These are phyloP conservation scores for Chytriomyces confervae DNA, from an alignment of 192 early-diverging fungal genomes.

Conservation along the genomic window DNA sequence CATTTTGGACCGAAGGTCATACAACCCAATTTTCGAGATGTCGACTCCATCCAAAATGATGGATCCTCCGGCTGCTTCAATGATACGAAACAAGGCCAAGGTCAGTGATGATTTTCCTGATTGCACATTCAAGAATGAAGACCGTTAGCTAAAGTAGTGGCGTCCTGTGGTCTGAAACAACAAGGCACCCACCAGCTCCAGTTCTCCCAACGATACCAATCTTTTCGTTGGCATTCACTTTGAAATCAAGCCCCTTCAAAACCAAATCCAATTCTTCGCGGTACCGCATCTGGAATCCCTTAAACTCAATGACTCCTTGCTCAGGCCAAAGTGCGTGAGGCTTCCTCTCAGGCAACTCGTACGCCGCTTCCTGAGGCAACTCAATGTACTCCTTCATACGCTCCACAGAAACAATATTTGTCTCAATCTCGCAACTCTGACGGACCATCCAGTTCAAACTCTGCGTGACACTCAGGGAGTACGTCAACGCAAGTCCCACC, in stretches of 20 bases:
- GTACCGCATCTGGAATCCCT: constrained; percentile 81
- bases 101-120: constrained; percentile 80
- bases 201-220: constrained; percentile 64
- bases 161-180: constrained; percentile 5
- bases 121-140: not conserved
- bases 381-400: constrained; percentile 82
- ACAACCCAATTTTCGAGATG: constrained; percentile 69
- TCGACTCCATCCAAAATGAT: constrained; percentile 79
- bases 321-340: constrained; percentile 70
- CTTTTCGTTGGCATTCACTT: constrained; percentile 50
- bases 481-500: constrained; percentile 69
- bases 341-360: constrained; percentile 50
- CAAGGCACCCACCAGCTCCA: constrained; percentile 47
- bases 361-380: constrained; percentile 78
- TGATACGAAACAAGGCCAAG: constrained; percentile 77
- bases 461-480: constrained; percentile 76
- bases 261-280: constrained; percentile 79
- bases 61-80: constrained; percentile 70
- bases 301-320: constrained; percentile 75
- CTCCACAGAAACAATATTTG: constrained; percentile 53
- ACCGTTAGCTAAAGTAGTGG: not conserved
- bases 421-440: constrained; percentile 85
- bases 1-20: constrained; percentile 74
- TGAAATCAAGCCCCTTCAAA: constrained; percentile 58
- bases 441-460: constrained; percentile 88